Evolutionary conservation across 2,329 filamentous ascomycete genomes (phyloP), one percentile per base, ranked within the genome.

Genomic region (Amylocarpus encephaloides): DNA sequence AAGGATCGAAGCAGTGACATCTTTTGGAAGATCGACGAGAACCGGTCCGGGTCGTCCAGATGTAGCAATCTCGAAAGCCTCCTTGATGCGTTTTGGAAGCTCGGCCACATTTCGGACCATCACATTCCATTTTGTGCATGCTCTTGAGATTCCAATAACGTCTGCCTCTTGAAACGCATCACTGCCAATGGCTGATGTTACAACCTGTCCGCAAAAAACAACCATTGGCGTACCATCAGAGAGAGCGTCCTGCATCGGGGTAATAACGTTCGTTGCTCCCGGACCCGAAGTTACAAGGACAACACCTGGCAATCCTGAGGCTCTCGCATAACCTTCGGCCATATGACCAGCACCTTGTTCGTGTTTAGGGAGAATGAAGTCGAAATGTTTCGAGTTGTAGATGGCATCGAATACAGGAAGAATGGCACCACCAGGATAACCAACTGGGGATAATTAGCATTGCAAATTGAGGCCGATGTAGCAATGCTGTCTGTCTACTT

Each of bases 321-420:
- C 92, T 63, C 93, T 85, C 49, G 93, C 93, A 68, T 97, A 97
- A 47, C 93, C 93, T 72, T 97, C 86, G 13, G 93, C 93, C 93
- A 97, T 98, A 73, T 98, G 93, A 57, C 93, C 93, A 51, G 93
- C 93, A 59, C 93, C 93, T 73, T 98, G 93, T 73, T 97, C 93
- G 72, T 98, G 93, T 71, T 88, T 83, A 29, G 93, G 93, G 7
- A 97, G 82, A 69, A 97, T 83, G 67, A 98, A 97, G 56, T 96
- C 85, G 74, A 97, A 95, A 71, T 96, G 86, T 74, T 87, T 83
- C 51, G 92, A 97, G 75, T 96, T 95, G 79, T 95, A 95, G 67
- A 98, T 97, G 65, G 93, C 93, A 70, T 98, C 93, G 74, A 96
- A 97, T 39, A 97, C 92, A 63, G 93, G 93, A 33, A 97, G 83